Base-by-base conservation (phyloP, 1,284 basidiomycete genomes). In the Trichosporon ovoides region DNA sequence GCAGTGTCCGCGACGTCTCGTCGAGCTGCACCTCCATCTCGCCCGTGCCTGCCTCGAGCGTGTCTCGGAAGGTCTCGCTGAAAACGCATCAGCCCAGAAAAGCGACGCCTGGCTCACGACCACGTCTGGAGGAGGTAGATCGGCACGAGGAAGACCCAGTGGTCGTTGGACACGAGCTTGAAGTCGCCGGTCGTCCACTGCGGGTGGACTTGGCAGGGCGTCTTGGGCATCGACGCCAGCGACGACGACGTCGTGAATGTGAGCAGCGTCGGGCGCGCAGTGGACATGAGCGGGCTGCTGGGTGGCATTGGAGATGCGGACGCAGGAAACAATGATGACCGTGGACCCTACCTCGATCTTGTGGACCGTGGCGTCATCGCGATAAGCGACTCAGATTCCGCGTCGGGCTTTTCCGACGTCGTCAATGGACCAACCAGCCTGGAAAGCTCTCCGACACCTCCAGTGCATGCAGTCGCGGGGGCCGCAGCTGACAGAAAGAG, bases 21-120 rank as follows among this genome's bases (percentile, higher is more conserved):
- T 48, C 43, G 14, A 48, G 43, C 43, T 48, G 43, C 24, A 48
- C 43, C 16, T 48, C 43, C 43, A 48, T 48, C 24, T 48, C 28
- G 24, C 43, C 43, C 22, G 43, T 48, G 43, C 43, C 43, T 9
- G 43, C n/a, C 22, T 48, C 43, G 6, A 48, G 28, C 24, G 43
- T 48, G 43, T 48, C 43, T 14, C 43, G 22, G 24, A 48, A 48
- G 6, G 43, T 48, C 22, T 48, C 43, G 16, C 43, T 48, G 43
- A 18, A 16, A 28, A n/a, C n/a, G 24, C 14, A 38, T 14, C 4
- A n/a, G 43, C 2, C 14, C 7, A 31, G 7, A 18, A 13, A 12
- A 14, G 7, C 24, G 16, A 48, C 5, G 5, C 28, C 28, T 31
- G 28, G 28, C 43, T 48, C 43, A 48, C 43, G 43, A 48, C 43